These are phyloP conservation scores for Trypanosoma platydactyli DNA, from an alignment of 208 protist genomes.

Conservation along the genomic window DNA sequence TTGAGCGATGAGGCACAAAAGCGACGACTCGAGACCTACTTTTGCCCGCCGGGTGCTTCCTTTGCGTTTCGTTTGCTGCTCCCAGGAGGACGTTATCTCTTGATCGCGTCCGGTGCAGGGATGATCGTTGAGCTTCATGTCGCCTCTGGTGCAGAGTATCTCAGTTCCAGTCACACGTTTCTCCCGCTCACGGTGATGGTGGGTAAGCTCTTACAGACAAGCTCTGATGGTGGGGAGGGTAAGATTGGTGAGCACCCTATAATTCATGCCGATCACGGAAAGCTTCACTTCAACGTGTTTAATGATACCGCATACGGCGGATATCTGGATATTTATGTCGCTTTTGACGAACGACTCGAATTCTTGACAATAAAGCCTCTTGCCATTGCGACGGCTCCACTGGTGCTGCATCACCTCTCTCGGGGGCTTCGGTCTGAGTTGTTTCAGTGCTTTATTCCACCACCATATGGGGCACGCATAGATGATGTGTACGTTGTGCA, in stretches of 20 bases:
- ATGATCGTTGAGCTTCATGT: constrained; percentile 64
- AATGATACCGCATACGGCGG: constrained; percentile 65
- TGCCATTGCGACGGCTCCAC: constrained; percentile 51
- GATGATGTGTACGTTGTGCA: constrained; percentile 72
- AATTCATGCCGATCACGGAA: constrained; percentile 64
- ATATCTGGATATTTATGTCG: constrained; percentile 72
- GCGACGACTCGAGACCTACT: constrained; percentile 59
- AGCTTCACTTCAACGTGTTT: constrained; percentile 72
- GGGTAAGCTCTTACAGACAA: constrained; percentile 11
- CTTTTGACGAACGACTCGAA: constrained; percentile 68
- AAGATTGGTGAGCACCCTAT: constrained; percentile 5
- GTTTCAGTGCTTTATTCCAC: constrained; percentile 57
- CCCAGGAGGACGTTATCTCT: constrained; percentile 59
- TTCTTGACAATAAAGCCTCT: constrained; percentile 57
- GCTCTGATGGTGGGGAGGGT: neutral
- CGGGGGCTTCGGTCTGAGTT: constrained; percentile 72
- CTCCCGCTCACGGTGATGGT: constrained; percentile 18
- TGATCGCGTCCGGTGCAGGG: constrained; percentile 59
- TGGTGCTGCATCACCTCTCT: constrained; percentile 62
- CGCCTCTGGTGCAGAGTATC: constrained; percentile 42
- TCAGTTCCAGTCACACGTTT: constrained; percentile 45
- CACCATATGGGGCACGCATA: constrained; percentile 52
- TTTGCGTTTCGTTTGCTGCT: constrained; percentile 56
- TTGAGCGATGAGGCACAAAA: constrained; percentile 56
- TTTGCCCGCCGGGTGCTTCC: constrained; percentile 61